Evolutionary conservation across 305 asterid genomes (phyloP), one percentile per base, ranked within the genome.

Genomic region (Fraxinus velutina): DNA sequence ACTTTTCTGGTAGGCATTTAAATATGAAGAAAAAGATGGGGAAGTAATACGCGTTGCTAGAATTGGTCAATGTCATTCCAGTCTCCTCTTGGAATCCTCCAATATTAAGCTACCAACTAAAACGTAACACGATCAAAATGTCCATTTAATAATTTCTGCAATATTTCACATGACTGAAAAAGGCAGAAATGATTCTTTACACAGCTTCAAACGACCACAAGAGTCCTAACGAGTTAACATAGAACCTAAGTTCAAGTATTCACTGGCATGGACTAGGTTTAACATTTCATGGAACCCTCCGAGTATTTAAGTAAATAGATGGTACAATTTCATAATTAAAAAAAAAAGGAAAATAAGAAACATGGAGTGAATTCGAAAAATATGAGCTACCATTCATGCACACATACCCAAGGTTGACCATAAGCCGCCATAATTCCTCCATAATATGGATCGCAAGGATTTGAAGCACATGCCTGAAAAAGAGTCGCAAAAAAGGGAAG

Each of bases 361-460:
- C 32, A 79, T 5, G 70, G 30, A 60, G 13, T 44, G 36, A 60
- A 57, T 68, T 70, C 2, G 0, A 60, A 47, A 76, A 36, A 21
- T 47, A 62, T 34, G 50, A 62, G 13, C 37, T n/a, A 9, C 22
- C 47, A 66, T 2, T 36, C 73, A 76, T 77, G 68, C 71, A 44
- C 6, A 50, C 89, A 70, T 91, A 91, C 97, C 97, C 90, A 81
- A 80, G 91, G 93, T 77, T 90, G 96, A 57, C 93, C 96, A 84
- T 88, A 92, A 81, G 92, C 87, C 76, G 93, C 88, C 89, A 92
- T 79, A 89, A 90, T 89, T 83, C 92, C 93, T 79, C 93, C 96
- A 73, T 88, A 89, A 85, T 81, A 91, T 27, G 89, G 88, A 77
- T 90, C 93, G 33, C 87, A 93, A 62, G 90, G 90, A 87, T 85